phyloP scores from a whole-genome alignment of 1,284 basidiomycete genomes.

The Puccinia brachypodii region DNA sequence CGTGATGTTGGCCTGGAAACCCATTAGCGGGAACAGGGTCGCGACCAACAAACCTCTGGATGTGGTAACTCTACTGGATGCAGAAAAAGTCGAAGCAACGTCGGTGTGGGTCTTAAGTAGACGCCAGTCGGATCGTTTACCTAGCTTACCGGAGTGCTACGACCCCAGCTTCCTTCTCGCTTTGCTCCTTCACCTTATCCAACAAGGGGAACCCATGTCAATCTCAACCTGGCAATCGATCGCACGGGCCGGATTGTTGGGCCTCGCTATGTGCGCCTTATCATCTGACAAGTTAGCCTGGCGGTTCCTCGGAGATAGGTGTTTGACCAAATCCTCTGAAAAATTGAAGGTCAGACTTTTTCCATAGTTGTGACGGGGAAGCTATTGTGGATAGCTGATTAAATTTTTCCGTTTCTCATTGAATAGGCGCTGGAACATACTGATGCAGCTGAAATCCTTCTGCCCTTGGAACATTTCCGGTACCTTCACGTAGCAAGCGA shows the following conservation, averaged over 20 bases:
- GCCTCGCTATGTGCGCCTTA: constrained; percentile 71
- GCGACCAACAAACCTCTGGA: constrained; percentile 34
- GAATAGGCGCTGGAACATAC: constrained; percentile 31
- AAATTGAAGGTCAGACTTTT: constrained; percentile 53
- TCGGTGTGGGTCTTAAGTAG: constrained; percentile 19
- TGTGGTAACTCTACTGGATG: constrained; percentile 48
- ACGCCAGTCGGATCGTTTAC: constrained; percentile 3
- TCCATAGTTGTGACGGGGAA: constrained; percentile 49
- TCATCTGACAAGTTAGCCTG: constrained; percentile 68
- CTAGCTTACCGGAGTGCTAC: constrained; percentile 59
- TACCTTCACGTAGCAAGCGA: constrained; percentile 27
- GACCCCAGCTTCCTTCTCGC: constrained; percentile 75
- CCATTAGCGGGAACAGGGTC: not conserved
- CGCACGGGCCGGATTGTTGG: constrained; percentile 75
- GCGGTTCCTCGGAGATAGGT: constrained; percentile 56
- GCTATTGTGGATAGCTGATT: not conserved
- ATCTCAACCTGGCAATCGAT: constrained; percentile 79
- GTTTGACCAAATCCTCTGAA: constrained; percentile 56
- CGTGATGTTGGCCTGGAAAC: constrained; percentile 36
- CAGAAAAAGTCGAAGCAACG: constrained; percentile 42
- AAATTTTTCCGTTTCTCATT: not conserved
- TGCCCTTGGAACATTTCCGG: constrained; percentile 49
- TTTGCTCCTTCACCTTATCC: constrained; percentile 67
- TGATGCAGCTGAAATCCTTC: constrained; percentile 46
- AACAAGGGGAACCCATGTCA: constrained; percentile 63